Base-by-base conservation (phyloP, 2,329 filamentous ascomycete genomes). In the Helotiales sp. region DNA sequence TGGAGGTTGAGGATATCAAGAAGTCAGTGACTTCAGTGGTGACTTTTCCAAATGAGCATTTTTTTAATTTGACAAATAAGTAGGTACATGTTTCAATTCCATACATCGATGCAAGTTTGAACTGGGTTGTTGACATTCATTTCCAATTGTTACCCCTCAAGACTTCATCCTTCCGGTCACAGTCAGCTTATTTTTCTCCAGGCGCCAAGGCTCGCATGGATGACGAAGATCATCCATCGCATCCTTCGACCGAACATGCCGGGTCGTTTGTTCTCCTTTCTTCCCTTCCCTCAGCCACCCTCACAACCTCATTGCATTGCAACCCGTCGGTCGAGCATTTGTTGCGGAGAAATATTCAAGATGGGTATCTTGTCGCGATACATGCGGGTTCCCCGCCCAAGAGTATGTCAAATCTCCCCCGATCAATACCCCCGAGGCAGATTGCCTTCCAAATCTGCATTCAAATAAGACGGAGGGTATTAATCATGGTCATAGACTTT, bases 401-500 rank as follows among this genome's bases (percentile, higher is more conserved):
- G 69, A 45, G 76, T 77, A 74, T 32, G 75, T 72, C 6, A 13
- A 24, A n/a, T 24, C 37, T 40, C 26, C 13, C 50, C 13, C 24
- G 28, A 32, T 45, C 32, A 13, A 26, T 26, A 22, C 11, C 22
- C 26, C 22, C 30, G 22, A n/a, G 32, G 20, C 37, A 43, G 15
- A 24, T 47, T 45, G 40, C 6, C 15, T 13, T 47, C 45, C 32
- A 3, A 30, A 30, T 28, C 15, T 50, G 26, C n/a, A 30, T 24
- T 45, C n/a, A 32, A 57, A 57, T 20, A 57, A 15, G 54, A 24
- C 15, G 24, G 8, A 62, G 4, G 20, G 55, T 66, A 64, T 68
- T 76, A 58, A 75, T 63, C 58, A 61, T 43, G 24, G n/a, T 17
- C 20, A 45, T 78, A 97, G 93, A 90, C 88, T 55, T 95, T 97